Evolutionary conservation across 495 filamentous ascomycete genomes (phyloP).

Genomic region (Peziza echinospora): DNA sequence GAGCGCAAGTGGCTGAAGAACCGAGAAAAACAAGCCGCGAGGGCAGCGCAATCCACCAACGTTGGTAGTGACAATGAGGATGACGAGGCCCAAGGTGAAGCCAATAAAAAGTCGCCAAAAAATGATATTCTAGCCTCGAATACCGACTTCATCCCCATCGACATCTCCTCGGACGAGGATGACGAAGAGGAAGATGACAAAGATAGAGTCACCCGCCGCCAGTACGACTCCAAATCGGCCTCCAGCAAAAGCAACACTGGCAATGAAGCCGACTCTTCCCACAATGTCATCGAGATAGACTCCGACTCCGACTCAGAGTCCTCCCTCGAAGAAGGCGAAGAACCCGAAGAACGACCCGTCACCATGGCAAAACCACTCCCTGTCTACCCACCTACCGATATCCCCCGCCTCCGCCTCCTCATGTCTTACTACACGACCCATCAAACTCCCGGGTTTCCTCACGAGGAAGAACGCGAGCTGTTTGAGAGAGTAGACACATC

Average conservation of each 20-base stretch:
- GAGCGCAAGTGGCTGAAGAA: too few relatives aligned
- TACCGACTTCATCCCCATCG: neutral
- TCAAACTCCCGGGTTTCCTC: constrained; percentile 5
- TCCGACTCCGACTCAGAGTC: neutral
- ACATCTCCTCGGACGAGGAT: neutral
- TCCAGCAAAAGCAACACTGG: neutral
- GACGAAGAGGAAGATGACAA: neutral
- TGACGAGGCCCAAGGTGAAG: too few relatives aligned
- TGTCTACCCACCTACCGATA: neutral
- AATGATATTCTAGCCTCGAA: neutral
- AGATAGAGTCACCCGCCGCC: neutral
- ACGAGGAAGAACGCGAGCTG: constrained; percentile 10
- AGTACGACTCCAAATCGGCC: neutral
- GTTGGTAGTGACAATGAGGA: too few relatives aligned
- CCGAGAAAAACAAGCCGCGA: too few relatives aligned
- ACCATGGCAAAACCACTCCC: neutral
- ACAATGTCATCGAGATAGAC: neutral
- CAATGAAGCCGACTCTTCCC: neutral
- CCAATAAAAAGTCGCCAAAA: too few relatives aligned
- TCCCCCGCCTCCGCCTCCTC: neutral
- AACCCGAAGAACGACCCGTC: too few relatives aligned
- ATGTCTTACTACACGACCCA: constrained; percentile 11
- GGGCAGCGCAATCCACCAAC: too few relatives aligned
- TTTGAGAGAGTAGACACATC: neutral
- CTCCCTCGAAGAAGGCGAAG: neutral